These are phyloP conservation scores for Botrytis sinoallii DNA, from an alignment of 2,329 filamentous ascomycete species.

Conservation along the genomic window DNA sequence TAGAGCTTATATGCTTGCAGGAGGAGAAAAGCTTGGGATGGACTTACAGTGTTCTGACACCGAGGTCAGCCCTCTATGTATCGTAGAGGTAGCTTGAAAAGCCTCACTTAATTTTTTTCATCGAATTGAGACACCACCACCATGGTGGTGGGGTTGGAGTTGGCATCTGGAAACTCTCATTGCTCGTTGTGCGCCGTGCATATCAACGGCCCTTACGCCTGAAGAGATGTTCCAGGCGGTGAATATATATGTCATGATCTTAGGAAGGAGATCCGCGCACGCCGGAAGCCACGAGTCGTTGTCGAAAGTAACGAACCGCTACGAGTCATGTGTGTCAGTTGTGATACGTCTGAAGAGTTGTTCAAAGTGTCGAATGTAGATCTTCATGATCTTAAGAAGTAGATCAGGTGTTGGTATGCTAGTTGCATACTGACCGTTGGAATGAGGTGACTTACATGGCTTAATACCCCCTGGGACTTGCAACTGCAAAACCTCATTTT, in stretches of 20 bases:
- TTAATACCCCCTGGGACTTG: not conserved
- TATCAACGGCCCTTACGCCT: not conserved
- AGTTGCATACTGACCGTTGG: not conserved
- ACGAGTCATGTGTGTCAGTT: not conserved
- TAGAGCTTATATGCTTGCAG: not conserved
- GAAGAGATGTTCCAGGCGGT: slow-evolving; percentile 51
- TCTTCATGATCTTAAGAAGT: slow-evolving; percentile 54
- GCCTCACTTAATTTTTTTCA: not conserved
- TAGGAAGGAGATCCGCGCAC: not conserved
- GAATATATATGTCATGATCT: slow-evolving; percentile 33
- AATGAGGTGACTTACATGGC: not conserved
- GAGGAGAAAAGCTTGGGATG: not conserved
- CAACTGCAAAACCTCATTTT: not conserved
- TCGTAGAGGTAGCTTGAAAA: not conserved
- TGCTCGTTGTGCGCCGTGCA: not conserved
- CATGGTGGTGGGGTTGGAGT: not conserved
- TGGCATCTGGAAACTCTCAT: not conserved
- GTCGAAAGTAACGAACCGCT: not conserved
- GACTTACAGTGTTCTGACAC: not conserved
- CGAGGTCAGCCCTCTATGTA: not conserved
- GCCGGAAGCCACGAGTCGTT: not conserved
- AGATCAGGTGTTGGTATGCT: slow-evolving; percentile 37
- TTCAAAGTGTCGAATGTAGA: slow-evolving; percentile 51
- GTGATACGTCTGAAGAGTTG: slow-evolving; percentile 41
- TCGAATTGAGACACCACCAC: not conserved